Percentiles rank a stretch among this genome's conserved stretches.
Evolutionary conservation across 345 rosid species (phyloP).

Genomic region (Ceriops decandra): DNA sequence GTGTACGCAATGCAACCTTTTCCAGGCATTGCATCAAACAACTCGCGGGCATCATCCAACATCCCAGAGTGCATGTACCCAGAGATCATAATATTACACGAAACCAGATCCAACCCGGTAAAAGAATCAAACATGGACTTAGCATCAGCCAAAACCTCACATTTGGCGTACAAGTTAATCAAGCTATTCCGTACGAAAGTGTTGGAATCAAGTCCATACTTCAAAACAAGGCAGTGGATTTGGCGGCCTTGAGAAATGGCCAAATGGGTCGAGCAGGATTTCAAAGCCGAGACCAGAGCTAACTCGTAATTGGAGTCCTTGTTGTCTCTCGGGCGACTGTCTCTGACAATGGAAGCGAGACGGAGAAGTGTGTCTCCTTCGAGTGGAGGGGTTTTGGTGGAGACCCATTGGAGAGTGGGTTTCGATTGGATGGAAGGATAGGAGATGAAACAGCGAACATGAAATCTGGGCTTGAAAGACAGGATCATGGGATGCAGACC

Average conservation of each 20-base stretch:
- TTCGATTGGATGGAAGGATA: background rate
- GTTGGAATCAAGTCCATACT: slow-evolving; percentile 58
- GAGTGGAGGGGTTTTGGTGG: slow-evolving; percentile 13
- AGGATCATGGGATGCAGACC: slow-evolving; percentile 43
- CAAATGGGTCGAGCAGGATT: slow-evolving; percentile 40
- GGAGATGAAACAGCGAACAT: slow-evolving; percentile 13
- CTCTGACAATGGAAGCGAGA: slow-evolving; percentile 1
- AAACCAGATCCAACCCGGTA: slow-evolving; percentile 39
- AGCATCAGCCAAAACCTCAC: slow-evolving; percentile 52
- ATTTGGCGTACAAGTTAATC: slow-evolving; percentile 69
- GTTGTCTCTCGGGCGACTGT: background rate
- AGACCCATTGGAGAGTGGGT: slow-evolving; percentile 36
- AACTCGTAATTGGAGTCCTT: slow-evolving; percentile 26
- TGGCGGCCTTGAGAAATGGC: slow-evolving; percentile 41
- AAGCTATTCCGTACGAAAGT: slow-evolving; percentile 61
- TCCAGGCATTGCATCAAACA: slow-evolving; percentile 64
- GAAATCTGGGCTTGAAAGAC: slow-evolving; percentile 27
- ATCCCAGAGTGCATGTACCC: slow-evolving; percentile 48
- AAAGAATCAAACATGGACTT: slow-evolving; percentile 37
- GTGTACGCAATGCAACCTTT: slow-evolving; percentile 62
- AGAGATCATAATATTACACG: slow-evolving; percentile 63
- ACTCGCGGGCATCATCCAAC: slow-evolving; percentile 42
- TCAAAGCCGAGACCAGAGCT: slow-evolving; percentile 53
- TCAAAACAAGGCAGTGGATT: slow-evolving; percentile 49
- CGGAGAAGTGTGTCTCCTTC: slow-evolving; percentile 1